Conservation (phyloP, 768 basidiomycete species). For the Trametes cingulata region DNA sequence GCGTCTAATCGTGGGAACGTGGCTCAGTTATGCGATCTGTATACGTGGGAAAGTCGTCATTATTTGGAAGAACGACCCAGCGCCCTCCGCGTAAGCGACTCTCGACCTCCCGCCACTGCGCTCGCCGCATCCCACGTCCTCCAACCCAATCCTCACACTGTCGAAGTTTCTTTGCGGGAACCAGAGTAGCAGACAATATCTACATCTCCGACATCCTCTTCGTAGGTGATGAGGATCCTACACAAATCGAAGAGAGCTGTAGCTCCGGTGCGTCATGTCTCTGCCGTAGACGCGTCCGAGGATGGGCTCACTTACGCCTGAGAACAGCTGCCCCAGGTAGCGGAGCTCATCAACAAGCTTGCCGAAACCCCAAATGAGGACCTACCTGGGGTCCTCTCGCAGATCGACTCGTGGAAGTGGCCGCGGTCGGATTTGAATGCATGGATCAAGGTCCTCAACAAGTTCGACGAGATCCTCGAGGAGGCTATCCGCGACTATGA, state of each 20-base stretch:
- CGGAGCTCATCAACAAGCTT: conserved; percentile 75
- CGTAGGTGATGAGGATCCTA: conserved; percentile 73
- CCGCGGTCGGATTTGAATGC: conserved; percentile 95
- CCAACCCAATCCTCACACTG: not conserved
- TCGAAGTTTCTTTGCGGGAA: not conserved
- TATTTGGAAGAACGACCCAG: not conserved
- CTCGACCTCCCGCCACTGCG: conserved; percentile 15
- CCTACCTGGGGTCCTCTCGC: conserved; percentile 62
- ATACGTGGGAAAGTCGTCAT: conserved; percentile 21
- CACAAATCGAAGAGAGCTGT: conserved; percentile 82
- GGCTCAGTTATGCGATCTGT: not conserved
- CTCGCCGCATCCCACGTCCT: conserved; percentile 1
- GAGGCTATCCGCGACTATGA: conserved; percentile 82
- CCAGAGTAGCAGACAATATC: not conserved
- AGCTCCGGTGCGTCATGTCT: conserved; percentile 60
- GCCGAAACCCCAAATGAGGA: conserved; percentile 68
- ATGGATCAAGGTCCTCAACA: conserved; percentile 96
- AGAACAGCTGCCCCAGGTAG: conserved; percentile 73
- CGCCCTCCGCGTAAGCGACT: conserved; percentile 26
- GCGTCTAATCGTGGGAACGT: conserved; percentile 20
- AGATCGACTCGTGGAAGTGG: conserved; percentile 88
- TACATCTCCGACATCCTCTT: conserved; percentile 15
- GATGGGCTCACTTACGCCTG: conserved; percentile 24
- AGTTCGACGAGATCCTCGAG: conserved; percentile 89
- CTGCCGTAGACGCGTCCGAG: conserved; percentile 8